A percentile compares a stretch with the other conserved stretches of the same genome.
Conservation (phyloP, 106 monocot genomes). For the Phalaenopsis equestris region DNA sequence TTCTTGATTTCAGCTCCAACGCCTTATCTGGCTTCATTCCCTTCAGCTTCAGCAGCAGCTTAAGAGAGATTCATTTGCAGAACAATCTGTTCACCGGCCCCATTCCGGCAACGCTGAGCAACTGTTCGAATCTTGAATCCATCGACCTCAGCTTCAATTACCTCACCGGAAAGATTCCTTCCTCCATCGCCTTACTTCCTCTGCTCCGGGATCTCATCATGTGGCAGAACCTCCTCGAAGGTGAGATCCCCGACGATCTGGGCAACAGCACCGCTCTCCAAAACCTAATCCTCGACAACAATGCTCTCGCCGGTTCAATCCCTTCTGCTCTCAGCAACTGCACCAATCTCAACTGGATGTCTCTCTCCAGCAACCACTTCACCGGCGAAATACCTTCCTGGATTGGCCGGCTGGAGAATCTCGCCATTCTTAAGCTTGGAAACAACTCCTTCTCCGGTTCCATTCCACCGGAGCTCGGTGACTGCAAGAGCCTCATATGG, state of each 20-base stretch:
- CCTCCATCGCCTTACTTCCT: constrained; percentile 33
- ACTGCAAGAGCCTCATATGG: constrained; percentile 93
- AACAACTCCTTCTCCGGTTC: constrained; percentile 87
- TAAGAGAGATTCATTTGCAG: constrained; percentile 64
- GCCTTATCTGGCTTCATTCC: constrained; percentile 48
- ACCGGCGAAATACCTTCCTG: constrained; percentile 64
- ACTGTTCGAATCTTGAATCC: constrained; percentile 58
- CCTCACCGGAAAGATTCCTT: constrained; percentile 57
- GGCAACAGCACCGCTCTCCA: constrained; percentile 26
- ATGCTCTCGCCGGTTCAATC: constrained; percentile 60
- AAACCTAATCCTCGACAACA: constrained; percentile 87
- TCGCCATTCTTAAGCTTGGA: constrained; percentile 87
- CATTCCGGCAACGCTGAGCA: constrained; percentile 45
- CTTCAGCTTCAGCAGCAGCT: constrained; percentile 1
- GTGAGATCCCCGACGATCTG: constrained; percentile 66
- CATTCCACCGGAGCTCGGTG: constrained; percentile 80
- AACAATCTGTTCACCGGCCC: constrained; percentile 54
- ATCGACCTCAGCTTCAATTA: constrained; percentile 87
- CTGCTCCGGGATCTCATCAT: constrained; percentile 59
- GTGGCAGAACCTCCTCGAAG: constrained; percentile 81
- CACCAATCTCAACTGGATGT: constrained; percentile 79
- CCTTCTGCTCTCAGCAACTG: constrained; percentile 59
- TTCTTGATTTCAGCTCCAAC: constrained; percentile 70
- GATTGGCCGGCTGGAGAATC: constrained; percentile 56
- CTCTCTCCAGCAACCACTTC: constrained; percentile 72